Evolutionary conservation across 1,139 yeast genomes (phyloP).

Genomic region (Williopsis jadinii): DNA sequence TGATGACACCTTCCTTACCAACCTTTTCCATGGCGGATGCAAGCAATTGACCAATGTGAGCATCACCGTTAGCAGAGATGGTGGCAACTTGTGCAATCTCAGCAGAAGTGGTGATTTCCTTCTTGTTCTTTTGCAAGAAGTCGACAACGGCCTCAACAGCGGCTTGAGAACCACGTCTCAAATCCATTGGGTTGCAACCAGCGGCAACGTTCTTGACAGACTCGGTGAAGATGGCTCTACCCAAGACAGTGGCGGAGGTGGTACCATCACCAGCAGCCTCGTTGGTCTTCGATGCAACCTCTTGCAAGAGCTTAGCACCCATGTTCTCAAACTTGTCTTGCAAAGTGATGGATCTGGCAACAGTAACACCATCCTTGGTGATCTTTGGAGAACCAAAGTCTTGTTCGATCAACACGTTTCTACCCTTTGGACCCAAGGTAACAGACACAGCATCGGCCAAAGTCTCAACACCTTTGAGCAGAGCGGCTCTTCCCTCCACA

Average conservation of each 20-base stretch:
- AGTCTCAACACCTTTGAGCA: conserved; percentile 91
- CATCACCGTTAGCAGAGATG: conserved; percentile 95
- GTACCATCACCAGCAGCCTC: conserved; percentile 99
- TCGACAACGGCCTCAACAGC: conserved; percentile 96
- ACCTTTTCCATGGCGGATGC: conserved; percentile 99
- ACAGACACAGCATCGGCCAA: conserved; percentile 97
- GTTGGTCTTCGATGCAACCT: conserved; percentile 96
- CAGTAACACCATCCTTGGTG: conserved; percentile 99
- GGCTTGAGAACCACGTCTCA: conserved; percentile 97
- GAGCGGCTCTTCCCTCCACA: conserved; percentile 97
- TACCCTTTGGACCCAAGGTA: conserved; percentile 96
- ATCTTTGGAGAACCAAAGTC: conserved; percentile 96
- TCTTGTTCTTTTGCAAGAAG: conserved; percentile 83
- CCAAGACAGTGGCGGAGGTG: conserved; percentile 95
- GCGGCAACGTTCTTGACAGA: conserved; percentile 98
- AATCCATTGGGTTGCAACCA: conserved; percentile 99
- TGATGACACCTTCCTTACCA: conserved; percentile 98
- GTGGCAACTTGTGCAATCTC: conserved; percentile 99
- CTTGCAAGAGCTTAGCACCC: conserved; percentile 95
- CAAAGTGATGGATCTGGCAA: conserved; percentile 81
- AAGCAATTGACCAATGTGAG: conserved; percentile 86
- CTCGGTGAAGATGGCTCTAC: conserved; percentile 95
- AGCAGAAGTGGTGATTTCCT: conserved; percentile 93
- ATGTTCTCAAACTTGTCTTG: conserved; percentile 92
- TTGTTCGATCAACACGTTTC: conserved; percentile 96